These are phyloP conservation scores for Solanum pennellii DNA, from an alignment of 257 asterid genomes.

Conservation along the genomic window DNA sequence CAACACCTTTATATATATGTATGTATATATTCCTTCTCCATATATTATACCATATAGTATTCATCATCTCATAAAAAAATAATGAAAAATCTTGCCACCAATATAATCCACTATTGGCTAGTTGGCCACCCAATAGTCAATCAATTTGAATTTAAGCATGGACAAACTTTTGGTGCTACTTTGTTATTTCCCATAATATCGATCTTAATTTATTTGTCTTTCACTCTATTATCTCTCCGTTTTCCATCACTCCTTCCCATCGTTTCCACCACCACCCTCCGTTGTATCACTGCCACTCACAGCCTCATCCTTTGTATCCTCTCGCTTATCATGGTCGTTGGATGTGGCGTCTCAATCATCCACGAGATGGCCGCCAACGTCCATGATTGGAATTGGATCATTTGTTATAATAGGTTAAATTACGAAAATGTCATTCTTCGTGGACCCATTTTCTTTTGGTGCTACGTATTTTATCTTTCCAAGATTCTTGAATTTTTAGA, in stretches of 20 bases:
- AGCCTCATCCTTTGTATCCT: slow-evolving; percentile 58
- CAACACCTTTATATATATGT: neutral
- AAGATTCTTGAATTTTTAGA: too few species aligned
- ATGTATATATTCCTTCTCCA: neutral
- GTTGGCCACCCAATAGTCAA: slow-evolving; percentile 53
- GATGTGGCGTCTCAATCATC: slow-evolving; percentile 50
- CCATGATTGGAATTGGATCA: too few species aligned
- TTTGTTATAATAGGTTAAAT: too few species aligned
- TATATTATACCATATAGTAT: neutral
- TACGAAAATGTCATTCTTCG: too few species aligned
- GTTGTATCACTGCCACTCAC: slow-evolving; percentile 58
- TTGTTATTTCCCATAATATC: slow-evolving; percentile 37
- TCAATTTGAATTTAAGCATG: slow-evolving; percentile 55
- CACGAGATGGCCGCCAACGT: slow-evolving; percentile 15
- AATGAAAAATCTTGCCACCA: slow-evolving; percentile 30
- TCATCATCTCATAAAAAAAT: neutral
- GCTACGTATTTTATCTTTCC: too few species aligned
- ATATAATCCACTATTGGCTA: slow-evolving; percentile 36
- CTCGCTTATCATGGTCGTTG: slow-evolving; percentile 55
- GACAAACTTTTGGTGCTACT: slow-evolving; percentile 50
- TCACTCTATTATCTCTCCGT: slow-evolving; percentile 38
- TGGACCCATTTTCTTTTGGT: too few species aligned
- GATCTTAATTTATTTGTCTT: slow-evolving; percentile 41
- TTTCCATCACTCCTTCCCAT: slow-evolving; percentile 15
- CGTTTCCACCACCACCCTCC: slow-evolving; percentile 40